phyloP scores from a whole-genome alignment of 805 yeast genomes.

The Scheffersomyces stipitis region DNA sequence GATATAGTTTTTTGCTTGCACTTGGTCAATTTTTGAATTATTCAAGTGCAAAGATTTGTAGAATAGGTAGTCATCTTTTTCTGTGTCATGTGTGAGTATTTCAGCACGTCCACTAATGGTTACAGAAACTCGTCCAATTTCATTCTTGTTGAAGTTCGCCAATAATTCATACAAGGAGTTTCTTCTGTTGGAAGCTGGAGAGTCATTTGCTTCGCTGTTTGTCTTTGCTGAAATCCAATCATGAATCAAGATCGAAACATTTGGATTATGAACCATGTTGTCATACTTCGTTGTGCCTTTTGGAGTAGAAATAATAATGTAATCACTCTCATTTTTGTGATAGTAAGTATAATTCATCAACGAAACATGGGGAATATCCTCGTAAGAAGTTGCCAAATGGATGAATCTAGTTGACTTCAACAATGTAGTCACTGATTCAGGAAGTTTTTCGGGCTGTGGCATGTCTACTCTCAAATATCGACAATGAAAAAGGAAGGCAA shows the following conservation, averaged over 20 bases:
- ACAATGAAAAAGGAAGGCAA: not conserved
- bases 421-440: slow-evolving; percentile 40
- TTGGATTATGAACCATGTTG: slow-evolving; percentile 69
- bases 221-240: slow-evolving; percentile 79
- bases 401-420: slow-evolving; percentile 66
- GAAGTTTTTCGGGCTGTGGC: slow-evolving; percentile 17
- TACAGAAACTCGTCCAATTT: slow-evolving; percentile 76
- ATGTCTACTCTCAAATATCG: not conserved
- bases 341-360: slow-evolving; percentile 86
- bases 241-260: slow-evolving; percentile 81
- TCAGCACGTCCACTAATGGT: slow-evolving; percentile 74
- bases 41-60: slow-evolving; percentile 62
- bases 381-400: slow-evolving; percentile 79
- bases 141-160: slow-evolving; percentile 75
- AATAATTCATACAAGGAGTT: slow-evolving; percentile 47
- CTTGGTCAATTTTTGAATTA: slow-evolving; percentile 66
- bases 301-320: slow-evolving; percentile 71
- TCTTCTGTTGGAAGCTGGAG: slow-evolving; percentile 12
- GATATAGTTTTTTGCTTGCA: slow-evolving; percentile 52
- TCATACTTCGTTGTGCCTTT: slow-evolving; percentile 69
- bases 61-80: slow-evolving; percentile 48
- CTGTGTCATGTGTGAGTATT: slow-evolving; percentile 41
- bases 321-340: slow-evolving; percentile 40
- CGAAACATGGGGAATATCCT: slow-evolving; percentile 80
- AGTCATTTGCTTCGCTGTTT: slow-evolving; percentile 10